Base-by-base conservation (phyloP, 1,284 basidiomycete genomes). In the Boletus sp. region DNA sequence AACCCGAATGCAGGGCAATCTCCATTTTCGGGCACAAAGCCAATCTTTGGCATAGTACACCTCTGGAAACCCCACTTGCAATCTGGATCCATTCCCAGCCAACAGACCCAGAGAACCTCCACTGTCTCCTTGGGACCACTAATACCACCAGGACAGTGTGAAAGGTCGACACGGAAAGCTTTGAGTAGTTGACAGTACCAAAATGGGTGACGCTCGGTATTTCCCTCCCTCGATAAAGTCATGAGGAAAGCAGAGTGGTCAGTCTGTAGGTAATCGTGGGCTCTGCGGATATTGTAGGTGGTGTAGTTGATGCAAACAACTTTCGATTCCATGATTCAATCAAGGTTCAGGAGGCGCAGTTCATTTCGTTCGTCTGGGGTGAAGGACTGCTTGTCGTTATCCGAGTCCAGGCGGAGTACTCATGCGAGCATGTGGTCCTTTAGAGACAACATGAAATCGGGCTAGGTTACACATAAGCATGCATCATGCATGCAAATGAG, bases 211-310 rank as follows among this genome's bases (percentile, higher is more conserved):
- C n/a, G 2, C 2, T 60, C 49, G 2, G 56, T 37, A 8, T 61
- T 64, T 31, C 67, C 64, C 28, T 77, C 72, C 30, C 62, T 65
- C 6, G 71, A 66, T 0, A 68, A 56, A 1, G 77, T 63, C 74
- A 81, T 80, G 44, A 82, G 61, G 9, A 71, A 52, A 37, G 43
- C 31, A 2, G 72, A 69, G 3, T 68, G 68, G 6, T 65, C 52
- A 1, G 75, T 72, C 52, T 30, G 28, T 30, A 30, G 62, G 1
- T 65, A 70, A 59, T 83, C 79, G 47, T 78, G 74, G 4, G 64
- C 68, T 2, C 73, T 69, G 0, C 70, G 69, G 19, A 80, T 38
- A 28, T 38, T 5, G 4, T 52, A 52, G 16, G 14, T 51, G 1
- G 50, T 51, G 9, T 51, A 51, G 23, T 51, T 51, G 23, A 51